Evolutionary conservation across 2,329 filamentous ascomycete genomes (phyloP).

Genomic region (Chaetomium sp.): DNA sequence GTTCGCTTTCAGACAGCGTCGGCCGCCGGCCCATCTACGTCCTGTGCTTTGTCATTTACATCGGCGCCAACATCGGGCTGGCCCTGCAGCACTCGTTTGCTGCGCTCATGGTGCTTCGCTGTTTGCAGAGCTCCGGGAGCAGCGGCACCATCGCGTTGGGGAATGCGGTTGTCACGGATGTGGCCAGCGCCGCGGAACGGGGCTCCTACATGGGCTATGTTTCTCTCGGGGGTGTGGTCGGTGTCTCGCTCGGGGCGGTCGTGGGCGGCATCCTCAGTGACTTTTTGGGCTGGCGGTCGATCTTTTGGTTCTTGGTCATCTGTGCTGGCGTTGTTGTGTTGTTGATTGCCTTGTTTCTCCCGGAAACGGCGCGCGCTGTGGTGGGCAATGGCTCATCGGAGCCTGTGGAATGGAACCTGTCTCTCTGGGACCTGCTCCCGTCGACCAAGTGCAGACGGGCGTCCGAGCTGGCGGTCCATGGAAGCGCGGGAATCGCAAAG

Average conservation of each 20-base stretch:
- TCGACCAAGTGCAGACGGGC: not conserved
- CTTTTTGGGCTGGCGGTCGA: conserved; percentile 43
- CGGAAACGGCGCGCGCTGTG: conserved; percentile 37
- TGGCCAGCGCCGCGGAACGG: conserved; percentile 55
- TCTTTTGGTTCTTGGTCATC: conserved; percentile 49
- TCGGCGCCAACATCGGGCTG: conserved; percentile 7
- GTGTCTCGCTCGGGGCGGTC: conserved; percentile 35
- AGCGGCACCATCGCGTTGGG: conserved; percentile 54
- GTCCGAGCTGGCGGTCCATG: not conserved
- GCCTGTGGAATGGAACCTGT: conserved; percentile 3
- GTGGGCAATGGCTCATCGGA: conserved; percentile 35
- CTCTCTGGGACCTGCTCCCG: conserved; percentile 8
- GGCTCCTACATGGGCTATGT: conserved; percentile 53
- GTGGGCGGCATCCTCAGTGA: conserved; percentile 44
- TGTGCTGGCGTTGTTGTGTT: conserved; percentile 29
- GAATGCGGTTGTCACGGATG: conserved; percentile 55
- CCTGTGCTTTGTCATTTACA: conserved; percentile 9
- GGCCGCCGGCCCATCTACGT: conserved; percentile 6
- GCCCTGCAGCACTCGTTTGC: conserved; percentile 8
- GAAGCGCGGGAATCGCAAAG: no score
- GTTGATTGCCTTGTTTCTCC: conserved; percentile 37
- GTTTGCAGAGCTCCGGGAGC: conserved; percentile 52
- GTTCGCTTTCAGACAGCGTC: conserved; percentile 7
- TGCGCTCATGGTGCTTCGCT: conserved; percentile 45
- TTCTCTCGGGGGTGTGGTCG: conserved; percentile 42